Evolutionary conservation across 2,329 filamentous ascomycete species (phyloP).

Genomic region (Sarocladium oryzae): DNA sequence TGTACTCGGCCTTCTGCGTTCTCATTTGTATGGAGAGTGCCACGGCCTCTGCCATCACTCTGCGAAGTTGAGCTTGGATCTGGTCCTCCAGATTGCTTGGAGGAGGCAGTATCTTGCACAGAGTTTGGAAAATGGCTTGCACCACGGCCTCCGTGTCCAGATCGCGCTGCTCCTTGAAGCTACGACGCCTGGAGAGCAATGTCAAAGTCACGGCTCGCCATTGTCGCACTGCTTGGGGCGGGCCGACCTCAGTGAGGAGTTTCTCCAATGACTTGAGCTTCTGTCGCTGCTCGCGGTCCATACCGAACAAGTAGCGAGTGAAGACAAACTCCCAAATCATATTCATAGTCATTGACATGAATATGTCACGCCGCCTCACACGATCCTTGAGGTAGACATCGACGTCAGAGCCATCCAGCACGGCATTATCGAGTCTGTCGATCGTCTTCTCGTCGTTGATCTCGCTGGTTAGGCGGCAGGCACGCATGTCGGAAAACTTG

Average conservation of each 20-base stretch:
- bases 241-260: constrained; percentile 80
- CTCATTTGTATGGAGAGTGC: constrained; percentile 95
- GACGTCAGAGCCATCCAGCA: constrained; percentile 90
- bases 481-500: constrained; percentile 89
- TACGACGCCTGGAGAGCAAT: constrained; percentile 70
- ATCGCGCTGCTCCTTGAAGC: constrained; percentile 77
- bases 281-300: constrained; percentile 95
- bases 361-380: constrained; percentile 82
- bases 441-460: constrained; percentile 90
- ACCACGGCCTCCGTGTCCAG: constrained; percentile 95
- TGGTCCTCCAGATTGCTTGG: constrained; percentile 73
- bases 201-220: constrained; percentile 96
- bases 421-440: constrained; percentile 86
- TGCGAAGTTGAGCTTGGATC: constrained; percentile 76
- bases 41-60: constrained; percentile 83
- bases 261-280: constrained; percentile 97
- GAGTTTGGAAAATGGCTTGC: constrained; percentile 71
- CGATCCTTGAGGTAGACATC: constrained; percentile 83
- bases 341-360: constrained; percentile 98
- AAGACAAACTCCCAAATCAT: constrained; percentile 99
- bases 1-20: constrained; percentile 91
- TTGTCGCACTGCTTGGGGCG: constrained; percentile 81
- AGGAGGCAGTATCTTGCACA: constrained; percentile 80
- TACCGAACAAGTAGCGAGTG: constrained; percentile 94
- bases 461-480: constrained; percentile 76